Conservation (phyloP, 2,329 filamentous ascomycete genomes). For the Sporothrix globosa region DNA sequence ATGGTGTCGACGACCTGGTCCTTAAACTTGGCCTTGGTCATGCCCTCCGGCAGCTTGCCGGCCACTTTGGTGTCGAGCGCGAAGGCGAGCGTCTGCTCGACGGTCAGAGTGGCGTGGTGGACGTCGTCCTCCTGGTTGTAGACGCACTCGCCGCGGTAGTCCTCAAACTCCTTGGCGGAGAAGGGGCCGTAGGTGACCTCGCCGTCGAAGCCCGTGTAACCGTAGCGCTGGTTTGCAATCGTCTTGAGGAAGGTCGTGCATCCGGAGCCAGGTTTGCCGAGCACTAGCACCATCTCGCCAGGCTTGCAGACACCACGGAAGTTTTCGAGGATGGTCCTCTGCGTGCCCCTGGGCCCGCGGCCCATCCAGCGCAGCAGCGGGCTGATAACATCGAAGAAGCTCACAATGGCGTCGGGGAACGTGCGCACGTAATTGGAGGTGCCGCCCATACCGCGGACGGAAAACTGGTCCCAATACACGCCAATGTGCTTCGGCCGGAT, state of each 20-base stretch:
- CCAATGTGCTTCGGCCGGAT: constrained; percentile 81
- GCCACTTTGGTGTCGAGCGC: constrained; percentile 84
- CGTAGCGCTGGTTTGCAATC: constrained; percentile 66
- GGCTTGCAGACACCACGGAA: constrained; percentile 74
- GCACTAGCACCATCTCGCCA: constrained; percentile 85
- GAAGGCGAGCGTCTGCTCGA: constrained; percentile 84
- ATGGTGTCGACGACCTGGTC: constrained; percentile 72
- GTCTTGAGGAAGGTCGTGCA: constrained; percentile 71
- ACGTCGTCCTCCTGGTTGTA: constrained; percentile 88
- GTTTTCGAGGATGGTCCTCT: constrained; percentile 72
- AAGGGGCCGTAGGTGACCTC: constrained; percentile 79
- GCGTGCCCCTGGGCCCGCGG: constrained; percentile 66
- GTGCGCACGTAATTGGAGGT: constrained; percentile 72
- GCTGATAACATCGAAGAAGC: constrained; percentile 74
- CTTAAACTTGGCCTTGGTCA: constrained; percentile 72
- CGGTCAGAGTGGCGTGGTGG: constrained; percentile 82
- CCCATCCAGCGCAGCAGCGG: constrained; percentile 68
- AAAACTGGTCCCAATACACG: constrained; percentile 76
- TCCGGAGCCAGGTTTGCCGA: constrained; percentile 75
- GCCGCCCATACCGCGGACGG: constrained; percentile 75
- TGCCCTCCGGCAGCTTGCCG: constrained; percentile 73
- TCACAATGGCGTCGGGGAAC: constrained; percentile 75
- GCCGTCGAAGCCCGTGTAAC: constrained; percentile 61
- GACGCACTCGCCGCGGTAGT: constrained; percentile 78
- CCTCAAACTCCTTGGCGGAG: constrained; percentile 69